Percentiles rank a stretch among this genome's conserved stretches.
Conservation (phyloP, 2,329 filamentous ascomycete genomes). For the Talaromyces albobiverticillius region DNA sequence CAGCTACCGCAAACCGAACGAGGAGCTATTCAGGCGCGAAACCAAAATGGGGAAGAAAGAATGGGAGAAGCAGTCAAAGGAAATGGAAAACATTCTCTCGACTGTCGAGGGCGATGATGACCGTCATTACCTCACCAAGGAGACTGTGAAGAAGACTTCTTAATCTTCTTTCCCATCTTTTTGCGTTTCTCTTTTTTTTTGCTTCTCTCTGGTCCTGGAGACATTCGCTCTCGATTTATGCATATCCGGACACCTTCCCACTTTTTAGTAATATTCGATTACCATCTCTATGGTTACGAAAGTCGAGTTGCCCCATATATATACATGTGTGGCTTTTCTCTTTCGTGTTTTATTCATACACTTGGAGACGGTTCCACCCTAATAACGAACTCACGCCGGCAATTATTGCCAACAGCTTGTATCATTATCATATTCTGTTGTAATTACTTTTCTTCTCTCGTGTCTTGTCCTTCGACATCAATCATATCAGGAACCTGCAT, state of each 20-base stretch:
- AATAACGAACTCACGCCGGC: not conserved
- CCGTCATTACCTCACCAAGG: constrained; percentile 37
- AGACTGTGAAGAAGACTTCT: constrained; percentile 32
- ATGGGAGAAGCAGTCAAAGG: constrained; percentile 73
- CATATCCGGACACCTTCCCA: not conserved
- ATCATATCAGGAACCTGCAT: not conserved
- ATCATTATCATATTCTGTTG: not conserved
- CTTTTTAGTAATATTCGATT: no score
- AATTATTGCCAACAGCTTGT: not conserved
- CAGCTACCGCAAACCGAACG: constrained; percentile 82
- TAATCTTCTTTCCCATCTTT: not conserved
- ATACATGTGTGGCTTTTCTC: no score
- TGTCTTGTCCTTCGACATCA: not conserved
- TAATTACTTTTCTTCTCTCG: not conserved
- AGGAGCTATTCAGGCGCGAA: constrained; percentile 79
- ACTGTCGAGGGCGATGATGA: constrained; percentile 64
- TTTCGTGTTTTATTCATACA: no score
- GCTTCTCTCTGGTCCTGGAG: no score
- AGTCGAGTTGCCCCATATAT: no score
- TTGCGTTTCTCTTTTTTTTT: no score
- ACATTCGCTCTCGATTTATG: not conserved
- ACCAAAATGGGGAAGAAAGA: constrained; percentile 78
- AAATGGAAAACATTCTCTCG: constrained; percentile 72
- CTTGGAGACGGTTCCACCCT: not conserved
- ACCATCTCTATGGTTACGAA: no score